Conservation (phyloP, 345 rosid species). For the Eucalyptus lansdowneana region DNA sequence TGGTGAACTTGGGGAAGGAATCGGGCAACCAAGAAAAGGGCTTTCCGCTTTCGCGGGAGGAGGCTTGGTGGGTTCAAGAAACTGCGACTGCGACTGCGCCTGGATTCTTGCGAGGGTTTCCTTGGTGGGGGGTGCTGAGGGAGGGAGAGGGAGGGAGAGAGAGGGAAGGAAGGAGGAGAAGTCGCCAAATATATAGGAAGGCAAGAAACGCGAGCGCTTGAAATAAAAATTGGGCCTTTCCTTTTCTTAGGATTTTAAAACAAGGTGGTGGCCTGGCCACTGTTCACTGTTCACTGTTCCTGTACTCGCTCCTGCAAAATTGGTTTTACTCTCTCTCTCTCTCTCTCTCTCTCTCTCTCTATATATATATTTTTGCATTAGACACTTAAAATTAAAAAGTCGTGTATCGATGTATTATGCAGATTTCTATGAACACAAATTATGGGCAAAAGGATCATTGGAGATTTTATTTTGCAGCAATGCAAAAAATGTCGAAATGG, state of each 20-base stretch:
- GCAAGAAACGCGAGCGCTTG: not conserved
- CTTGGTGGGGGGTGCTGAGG: not conserved
- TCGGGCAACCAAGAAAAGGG: not conserved
- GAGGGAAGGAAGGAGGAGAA: not conserved
- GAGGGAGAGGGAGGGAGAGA: not conserved
- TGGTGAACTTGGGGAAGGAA: not conserved
- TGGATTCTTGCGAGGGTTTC: not conserved
- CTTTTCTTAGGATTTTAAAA: not conserved
- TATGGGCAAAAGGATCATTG: not conserved
- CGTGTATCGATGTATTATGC: not conserved
- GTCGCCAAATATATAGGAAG: not conserved
- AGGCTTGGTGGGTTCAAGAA: not conserved
- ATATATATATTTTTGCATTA: fast-evolving
- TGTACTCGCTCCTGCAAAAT: not conserved
- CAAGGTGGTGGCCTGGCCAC: not conserved
- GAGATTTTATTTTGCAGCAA: not conserved
- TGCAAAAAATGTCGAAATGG: fast-evolving
- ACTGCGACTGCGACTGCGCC: not conserved
- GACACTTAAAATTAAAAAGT: not conserved
- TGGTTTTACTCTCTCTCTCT: not conserved
- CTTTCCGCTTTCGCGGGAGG: not conserved
- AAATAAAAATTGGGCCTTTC: not conserved
- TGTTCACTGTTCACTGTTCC: not conserved
- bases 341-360: not conserved
- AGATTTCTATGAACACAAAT: not conserved